Conservation (phyloP, 129 eudicot species). For the Flaveria linearis region DNA sequence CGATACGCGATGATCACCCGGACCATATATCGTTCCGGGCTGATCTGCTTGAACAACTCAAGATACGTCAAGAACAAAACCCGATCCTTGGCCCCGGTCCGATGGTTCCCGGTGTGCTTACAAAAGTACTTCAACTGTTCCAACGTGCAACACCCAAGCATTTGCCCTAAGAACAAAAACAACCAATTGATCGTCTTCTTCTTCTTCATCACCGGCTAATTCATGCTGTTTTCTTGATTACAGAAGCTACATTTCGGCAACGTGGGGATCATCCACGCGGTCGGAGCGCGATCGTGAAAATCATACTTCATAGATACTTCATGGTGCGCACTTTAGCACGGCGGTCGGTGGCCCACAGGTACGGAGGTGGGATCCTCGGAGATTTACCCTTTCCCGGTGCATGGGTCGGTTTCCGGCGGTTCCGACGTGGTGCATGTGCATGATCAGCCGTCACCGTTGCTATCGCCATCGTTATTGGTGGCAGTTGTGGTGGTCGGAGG, state of each 20-base stretch:
- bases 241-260: constrained; percentile 47
- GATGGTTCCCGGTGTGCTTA: constrained; percentile 72
- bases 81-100: constrained; percentile 81
- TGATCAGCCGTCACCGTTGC: too few species aligned
- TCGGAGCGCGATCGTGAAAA: constrained; percentile 57
- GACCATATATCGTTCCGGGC: constrained; percentile 47
- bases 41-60: constrained; percentile 59
- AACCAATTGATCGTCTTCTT: constrained; percentile 77
- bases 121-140: constrained; percentile 84
- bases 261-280: constrained; percentile 43
- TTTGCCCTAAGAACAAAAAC: constrained; percentile 66
- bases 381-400: constrained; percentile 35
- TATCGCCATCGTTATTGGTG: background rate
- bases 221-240: constrained; percentile 49
- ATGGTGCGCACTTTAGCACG: constrained; percentile 51
- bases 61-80: constrained; percentile 63
- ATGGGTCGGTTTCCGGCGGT: constrained; percentile 40
- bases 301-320: background rate
- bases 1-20: background rate
- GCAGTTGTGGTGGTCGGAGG: background rate
- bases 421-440: constrained; percentile 25
- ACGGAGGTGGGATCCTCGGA: constrained; percentile 37
- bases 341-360: constrained; percentile 48
- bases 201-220: constrained; percentile 45
- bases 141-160: constrained; percentile 69